Evolutionary conservation across 371 early-diverging fungal species (phyloP).

Genomic region (Mortierella polycephala): DNA sequence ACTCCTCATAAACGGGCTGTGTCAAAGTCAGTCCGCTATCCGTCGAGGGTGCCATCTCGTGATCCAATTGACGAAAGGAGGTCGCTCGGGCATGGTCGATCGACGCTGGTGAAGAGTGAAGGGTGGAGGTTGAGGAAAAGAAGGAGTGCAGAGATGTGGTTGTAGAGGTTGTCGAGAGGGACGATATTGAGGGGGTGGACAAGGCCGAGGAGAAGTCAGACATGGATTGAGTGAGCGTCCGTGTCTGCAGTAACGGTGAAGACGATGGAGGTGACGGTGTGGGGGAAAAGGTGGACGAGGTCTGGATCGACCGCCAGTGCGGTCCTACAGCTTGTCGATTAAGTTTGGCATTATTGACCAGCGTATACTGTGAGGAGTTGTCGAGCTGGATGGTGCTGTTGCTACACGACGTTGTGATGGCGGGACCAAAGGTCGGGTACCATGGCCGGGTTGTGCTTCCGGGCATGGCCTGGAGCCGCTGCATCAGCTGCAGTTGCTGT

Average conservation of each 20-base stretch:
- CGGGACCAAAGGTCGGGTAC: conserved; percentile 54
- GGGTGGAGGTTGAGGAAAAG: conserved; percentile 21
- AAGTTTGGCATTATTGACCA: conserved; percentile 38
- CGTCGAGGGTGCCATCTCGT: conserved; percentile 7
- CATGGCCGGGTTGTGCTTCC: conserved; percentile 46
- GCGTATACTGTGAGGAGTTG: conserved; percentile 39
- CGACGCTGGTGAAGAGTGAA: conserved; percentile 34
- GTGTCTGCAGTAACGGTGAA: conserved; percentile 17
- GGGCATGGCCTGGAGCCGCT: conserved; percentile 48
- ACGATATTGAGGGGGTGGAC: background rate
- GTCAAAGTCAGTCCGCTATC: conserved; percentile 3
- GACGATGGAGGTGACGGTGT: conserved; percentile 13
- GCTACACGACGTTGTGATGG: conserved; percentile 41
- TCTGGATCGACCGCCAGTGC: conserved; percentile 50
- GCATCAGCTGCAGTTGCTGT: conserved; percentile 44
- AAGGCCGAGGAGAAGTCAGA: conserved; percentile 1
- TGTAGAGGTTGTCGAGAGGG: conserved; percentile 15
- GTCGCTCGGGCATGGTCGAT: conserved; percentile 43
- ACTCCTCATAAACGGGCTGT: conserved; percentile 21
- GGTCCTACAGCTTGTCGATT: conserved; percentile 47
- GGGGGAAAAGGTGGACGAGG: conserved; percentile 7
- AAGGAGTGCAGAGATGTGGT: conserved; percentile 26
- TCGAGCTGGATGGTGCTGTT: conserved; percentile 51
- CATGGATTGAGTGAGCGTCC: conserved; percentile 8
- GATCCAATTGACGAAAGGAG: conserved; percentile 25